Base-by-base conservation (phyloP, 2,329 filamentous ascomycete genomes). In the Raffaelea ambrosiae region DNA sequence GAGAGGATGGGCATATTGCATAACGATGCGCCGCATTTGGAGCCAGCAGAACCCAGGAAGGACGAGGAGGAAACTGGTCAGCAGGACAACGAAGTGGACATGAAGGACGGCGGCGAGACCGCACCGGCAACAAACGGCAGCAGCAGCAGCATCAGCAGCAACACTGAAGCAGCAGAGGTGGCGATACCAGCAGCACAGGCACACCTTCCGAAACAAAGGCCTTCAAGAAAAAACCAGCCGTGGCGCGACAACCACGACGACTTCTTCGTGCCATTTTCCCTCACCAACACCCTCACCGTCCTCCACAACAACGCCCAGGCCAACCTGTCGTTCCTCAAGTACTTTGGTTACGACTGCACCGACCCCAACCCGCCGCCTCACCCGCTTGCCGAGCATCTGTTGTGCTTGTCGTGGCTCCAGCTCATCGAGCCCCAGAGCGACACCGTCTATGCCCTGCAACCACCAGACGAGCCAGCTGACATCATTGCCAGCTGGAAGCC, bases 331-430 rank as follows among this genome's bases (percentile, higher is more conserved):
- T 77, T 93, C 43, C 76, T 98, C 19, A 87, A 87, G 62, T 94
- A 95, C 71, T 97, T 95, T 67, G 81, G 81, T 63, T 97, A 83
- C 67, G 88, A 95, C 65, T 70, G 76, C 55, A 76, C 77, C 50
- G 80, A 79, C 52, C 80, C 83, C 40, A 76, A 74, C 54, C 76
- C 72, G 47, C 71, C 76, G 14, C 71, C 80, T 21, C 93, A 97
- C 61, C 91, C 93, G 1, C 79, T 98, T 11, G 77, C 84, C 63
- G 83, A 78, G 16, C 84, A 93, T 61, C 79, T 98, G 45, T 84
- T 91, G 58, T 80, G 84, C 5, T 72, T 97, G 26, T 91, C 88
- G 23, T 98, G 91, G 90, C 77, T 98, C 2, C 91, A 97, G 65
- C 79, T 98, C 5, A 69, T 96, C 16, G 76, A 85, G 21, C 93